These are phyloP conservation scores for Ophiostoma himal-ulmi DNA, from an alignment of 2,329 filamentous ascomycete genomes.

Conservation along the genomic window DNA sequence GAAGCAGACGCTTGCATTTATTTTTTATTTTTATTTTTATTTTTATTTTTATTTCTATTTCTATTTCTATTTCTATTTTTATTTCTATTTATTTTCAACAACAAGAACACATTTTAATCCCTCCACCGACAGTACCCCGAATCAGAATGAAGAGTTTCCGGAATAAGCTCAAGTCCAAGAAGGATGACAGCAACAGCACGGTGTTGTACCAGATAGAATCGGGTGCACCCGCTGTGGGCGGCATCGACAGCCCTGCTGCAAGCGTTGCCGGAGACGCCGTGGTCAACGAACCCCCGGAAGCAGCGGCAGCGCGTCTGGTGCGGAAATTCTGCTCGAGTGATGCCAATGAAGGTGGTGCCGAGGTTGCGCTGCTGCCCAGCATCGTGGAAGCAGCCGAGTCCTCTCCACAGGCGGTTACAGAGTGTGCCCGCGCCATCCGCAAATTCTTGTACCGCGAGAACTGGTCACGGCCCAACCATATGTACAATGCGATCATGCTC, in stretches of 20 bases:
- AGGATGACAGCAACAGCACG: slow-evolving; percentile 4
- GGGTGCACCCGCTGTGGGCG: neutral
- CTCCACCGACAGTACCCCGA: neutral
- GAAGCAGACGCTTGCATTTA: neutral
- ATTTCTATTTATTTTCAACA: no score
- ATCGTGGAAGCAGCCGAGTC: slow-evolving; percentile 96
- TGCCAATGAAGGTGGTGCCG: slow-evolving; percentile 52
- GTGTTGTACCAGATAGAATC: neutral
- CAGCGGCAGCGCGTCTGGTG: slow-evolving; percentile 21
- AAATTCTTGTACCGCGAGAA: slow-evolving; percentile 74
- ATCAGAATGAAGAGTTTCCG: slow-evolving; percentile 26
- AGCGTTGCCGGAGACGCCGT: slow-evolving; percentile 8
- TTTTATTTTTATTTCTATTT: no score
- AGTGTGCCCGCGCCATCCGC: slow-evolving; percentile 73
- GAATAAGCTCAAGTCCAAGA: slow-evolving; percentile 21
- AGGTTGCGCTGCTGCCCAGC: slow-evolving; percentile 83
- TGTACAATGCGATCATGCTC: slow-evolving; percentile 97
- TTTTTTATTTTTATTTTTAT: neutral
- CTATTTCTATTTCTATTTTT: no score
- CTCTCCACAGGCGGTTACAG: slow-evolving; percentile 75
- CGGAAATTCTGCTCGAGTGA: slow-evolving; percentile 23
- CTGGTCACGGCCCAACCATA: slow-evolving; percentile 58
- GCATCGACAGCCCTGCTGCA: neutral
- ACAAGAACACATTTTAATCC: neutral
- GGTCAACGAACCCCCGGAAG: slow-evolving; percentile 23